Evolutionary conservation across 2,329 filamentous ascomycete species (phyloP).

Genomic region (Talaromyces sp.): DNA sequence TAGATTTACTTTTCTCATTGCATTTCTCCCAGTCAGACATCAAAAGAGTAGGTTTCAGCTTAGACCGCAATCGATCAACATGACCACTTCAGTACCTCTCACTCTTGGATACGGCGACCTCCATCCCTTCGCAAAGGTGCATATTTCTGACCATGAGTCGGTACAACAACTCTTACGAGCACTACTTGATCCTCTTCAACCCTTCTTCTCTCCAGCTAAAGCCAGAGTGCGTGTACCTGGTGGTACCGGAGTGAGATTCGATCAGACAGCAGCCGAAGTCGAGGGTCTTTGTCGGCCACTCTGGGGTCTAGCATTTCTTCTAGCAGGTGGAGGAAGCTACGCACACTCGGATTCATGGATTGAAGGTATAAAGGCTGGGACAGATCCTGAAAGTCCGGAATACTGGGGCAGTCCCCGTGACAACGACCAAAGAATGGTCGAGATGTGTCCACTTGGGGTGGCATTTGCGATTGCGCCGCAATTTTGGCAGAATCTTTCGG

Average conservation of each 20-base stretch:
- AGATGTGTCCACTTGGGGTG: slow-evolving; percentile 22
- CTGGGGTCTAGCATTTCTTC: slow-evolving; percentile 1
- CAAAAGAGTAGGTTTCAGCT: not conserved
- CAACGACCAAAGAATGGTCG: slow-evolving; percentile 27
- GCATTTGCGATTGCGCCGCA: slow-evolving; percentile 22
- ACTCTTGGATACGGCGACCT: not conserved
- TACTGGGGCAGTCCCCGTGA: slow-evolving; percentile 24
- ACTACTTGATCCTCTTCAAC: not conserved
- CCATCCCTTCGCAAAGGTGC: not conserved
- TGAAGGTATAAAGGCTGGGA: slow-evolving; percentile 16
- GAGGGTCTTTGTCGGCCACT: slow-evolving; percentile 9
- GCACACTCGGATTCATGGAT: not conserved
- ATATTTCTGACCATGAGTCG: not conserved
- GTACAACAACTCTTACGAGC: not conserved
- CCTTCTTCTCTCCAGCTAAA: slow-evolving; percentile 10
- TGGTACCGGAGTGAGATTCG: slow-evolving; percentile 1
- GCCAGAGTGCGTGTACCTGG: slow-evolving; percentile 5
- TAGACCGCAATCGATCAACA: not conserved
- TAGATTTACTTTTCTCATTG: not conserved
- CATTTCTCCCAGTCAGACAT: not conserved
- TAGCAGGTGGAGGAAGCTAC: not conserved
- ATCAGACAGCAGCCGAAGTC: slow-evolving; percentile 7
- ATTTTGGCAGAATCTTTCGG: not conserved
- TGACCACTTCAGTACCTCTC: not conserved
- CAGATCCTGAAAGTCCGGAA: slow-evolving; percentile 23